Conservation (phyloP, 495 filamentous ascomycete genomes). For the Tuber umbilicatum region DNA sequence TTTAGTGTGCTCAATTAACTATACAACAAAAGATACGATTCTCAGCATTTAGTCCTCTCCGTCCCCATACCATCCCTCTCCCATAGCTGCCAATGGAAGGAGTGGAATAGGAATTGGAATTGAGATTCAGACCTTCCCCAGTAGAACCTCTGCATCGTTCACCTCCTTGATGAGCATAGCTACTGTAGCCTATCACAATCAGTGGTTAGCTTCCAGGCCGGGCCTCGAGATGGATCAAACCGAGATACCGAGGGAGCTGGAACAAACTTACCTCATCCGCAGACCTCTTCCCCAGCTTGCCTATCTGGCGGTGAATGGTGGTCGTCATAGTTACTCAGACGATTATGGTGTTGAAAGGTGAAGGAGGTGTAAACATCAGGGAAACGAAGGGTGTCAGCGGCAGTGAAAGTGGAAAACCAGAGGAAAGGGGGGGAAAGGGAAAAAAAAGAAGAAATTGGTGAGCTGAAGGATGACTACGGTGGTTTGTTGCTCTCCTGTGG, state of each 20-base stretch:
- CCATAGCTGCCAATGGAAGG: slow-evolving; percentile 1
- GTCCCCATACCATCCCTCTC: neutral
- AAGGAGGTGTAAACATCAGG: neutral
- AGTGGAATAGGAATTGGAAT: slow-evolving; percentile 7
- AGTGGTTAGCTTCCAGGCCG: neutral
- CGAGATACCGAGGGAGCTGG: neutral
- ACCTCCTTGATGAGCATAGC: slow-evolving; percentile 41
- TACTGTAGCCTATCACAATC: slow-evolving; percentile 30
- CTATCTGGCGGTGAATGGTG: slow-evolving; percentile 41
- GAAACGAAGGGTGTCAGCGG: neutral
- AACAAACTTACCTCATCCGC: slow-evolving; percentile 35
- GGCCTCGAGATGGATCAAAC: neutral
- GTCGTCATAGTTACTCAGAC: slow-evolving; percentile 32
- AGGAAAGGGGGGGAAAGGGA: neutral
- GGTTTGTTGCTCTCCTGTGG: neutral
- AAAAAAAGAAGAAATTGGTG: neutral
- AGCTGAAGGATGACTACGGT: neutral
- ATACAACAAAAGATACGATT: slow-evolving; percentile 23
- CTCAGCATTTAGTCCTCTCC: slow-evolving; percentile 23
- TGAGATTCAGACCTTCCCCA: slow-evolving; percentile 29
- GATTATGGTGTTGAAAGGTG: neutral
- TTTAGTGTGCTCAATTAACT: slow-evolving; percentile 78
- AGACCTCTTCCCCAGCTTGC: slow-evolving; percentile 37
- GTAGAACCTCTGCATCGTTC: slow-evolving; percentile 31
- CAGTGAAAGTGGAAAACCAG: neutral